Percentiles rank a stretch among this genome's conserved stretches.
These are phyloP conservation scores for Gaertneriomyces sp. DNA, from an alignment of 192 early-diverging fungal genomes.

Conservation along the genomic window DNA sequence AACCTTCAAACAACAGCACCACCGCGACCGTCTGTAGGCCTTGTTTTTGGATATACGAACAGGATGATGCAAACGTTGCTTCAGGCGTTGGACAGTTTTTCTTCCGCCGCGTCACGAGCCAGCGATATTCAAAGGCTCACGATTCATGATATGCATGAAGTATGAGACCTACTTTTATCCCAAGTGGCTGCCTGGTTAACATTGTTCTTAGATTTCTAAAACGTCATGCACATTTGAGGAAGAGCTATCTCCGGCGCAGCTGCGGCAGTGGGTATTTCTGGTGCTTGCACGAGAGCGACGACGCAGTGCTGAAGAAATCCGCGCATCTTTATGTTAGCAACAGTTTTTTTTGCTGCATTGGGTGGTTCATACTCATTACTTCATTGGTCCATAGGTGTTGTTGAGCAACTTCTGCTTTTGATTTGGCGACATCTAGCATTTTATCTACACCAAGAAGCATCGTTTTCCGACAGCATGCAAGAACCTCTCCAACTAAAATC, in stretches of 20 bases:
- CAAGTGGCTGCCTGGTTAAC: background rate
- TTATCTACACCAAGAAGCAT: too few species aligned
- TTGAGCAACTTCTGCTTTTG: constrained; percentile 51
- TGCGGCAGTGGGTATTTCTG: constrained; percentile 15
- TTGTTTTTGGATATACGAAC: constrained; percentile 39
- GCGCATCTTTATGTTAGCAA: constrained; percentile 4
- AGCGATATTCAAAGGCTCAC: constrained; percentile 24
- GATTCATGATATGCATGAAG: constrained; percentile 39
- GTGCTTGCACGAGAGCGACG: background rate
- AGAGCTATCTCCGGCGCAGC: constrained; percentile 19
- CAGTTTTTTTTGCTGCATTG: background rate
- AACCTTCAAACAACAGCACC: background rate
- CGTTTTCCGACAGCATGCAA: too few species aligned
- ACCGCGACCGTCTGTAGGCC: constrained; percentile 1
- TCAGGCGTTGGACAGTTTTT: constrained; percentile 27
- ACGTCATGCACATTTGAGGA: background rate
- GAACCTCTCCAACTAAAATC: too few species aligned
- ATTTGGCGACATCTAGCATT: constrained; percentile 65
- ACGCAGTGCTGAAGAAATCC: background rate
- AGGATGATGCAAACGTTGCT: constrained; percentile 25
- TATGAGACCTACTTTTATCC: constrained; percentile 15
- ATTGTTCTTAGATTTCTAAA: background rate
- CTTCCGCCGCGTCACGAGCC: too few species aligned
- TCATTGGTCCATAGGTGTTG: background rate
- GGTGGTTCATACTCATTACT: background rate